These are phyloP conservation scores for Lenzites betulinus DNA, from an alignment of 768 basidiomycete species.

Conservation along the genomic window DNA sequence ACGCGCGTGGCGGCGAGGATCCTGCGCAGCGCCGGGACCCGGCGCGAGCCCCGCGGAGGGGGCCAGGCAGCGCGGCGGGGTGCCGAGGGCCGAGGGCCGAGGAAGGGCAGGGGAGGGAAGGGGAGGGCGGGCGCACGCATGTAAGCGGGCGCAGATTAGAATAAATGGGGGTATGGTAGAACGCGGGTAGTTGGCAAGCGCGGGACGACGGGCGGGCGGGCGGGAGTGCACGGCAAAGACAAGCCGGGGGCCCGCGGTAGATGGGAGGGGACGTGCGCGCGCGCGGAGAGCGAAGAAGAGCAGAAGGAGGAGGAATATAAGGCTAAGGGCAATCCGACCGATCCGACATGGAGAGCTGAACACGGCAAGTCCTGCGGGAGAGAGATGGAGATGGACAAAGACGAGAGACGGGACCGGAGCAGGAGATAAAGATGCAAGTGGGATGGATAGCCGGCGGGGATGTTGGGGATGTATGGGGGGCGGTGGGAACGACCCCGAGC, in stretches of 20 bases:
- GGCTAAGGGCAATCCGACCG: constrained; percentile 10
- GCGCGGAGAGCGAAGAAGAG: not conserved
- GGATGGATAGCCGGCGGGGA: constrained; percentile 1
- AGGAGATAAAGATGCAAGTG: constrained; percentile 6
- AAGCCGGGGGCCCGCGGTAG: not conserved
- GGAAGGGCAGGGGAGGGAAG: not conserved
- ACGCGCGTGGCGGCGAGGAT: not conserved
- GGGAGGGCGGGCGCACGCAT: not conserved
- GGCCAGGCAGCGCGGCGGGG: not conserved
- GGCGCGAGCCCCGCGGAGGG: not conserved
- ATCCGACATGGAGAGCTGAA: constrained; percentile 18
- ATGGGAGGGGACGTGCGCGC: not conserved
- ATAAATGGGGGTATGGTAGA: constrained; percentile 15
- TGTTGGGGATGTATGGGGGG: not conserved
- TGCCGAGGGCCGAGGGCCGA: not conserved
- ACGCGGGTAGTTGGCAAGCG: not conserved
- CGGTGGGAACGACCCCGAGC: constrained; percentile 5
- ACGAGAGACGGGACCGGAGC: not conserved
- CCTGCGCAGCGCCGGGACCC: not conserved
- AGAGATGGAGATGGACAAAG: constrained; percentile 3
- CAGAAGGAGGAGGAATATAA: not conserved
- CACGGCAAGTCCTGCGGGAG: constrained; percentile 9
- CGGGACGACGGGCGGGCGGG: not conserved
- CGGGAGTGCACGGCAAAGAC: constrained; percentile 2
- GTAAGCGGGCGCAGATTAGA: constrained; percentile 11